Base-by-base conservation (phyloP, 768 basidiomycete species). In the Coprinopsis cinerea region DNA sequence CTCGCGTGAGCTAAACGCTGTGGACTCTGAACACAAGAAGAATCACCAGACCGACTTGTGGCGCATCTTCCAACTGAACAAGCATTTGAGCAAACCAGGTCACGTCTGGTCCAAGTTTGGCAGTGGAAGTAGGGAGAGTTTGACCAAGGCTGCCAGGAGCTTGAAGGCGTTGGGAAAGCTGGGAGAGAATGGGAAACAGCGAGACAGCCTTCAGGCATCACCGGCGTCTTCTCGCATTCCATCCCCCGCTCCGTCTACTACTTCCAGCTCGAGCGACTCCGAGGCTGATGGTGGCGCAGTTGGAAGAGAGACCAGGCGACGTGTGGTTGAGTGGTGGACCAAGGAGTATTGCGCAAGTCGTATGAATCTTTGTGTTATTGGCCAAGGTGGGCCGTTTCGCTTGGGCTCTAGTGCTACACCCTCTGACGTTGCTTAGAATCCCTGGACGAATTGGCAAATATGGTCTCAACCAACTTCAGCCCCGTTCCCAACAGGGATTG, bases 1-100 rank as follows among this genome's bases (percentile, higher is more conserved):
- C 0, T 75, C 81, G 23, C 81, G 92, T 26, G 95, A 99, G 68
- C 75, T 96, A 54, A 92, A 92, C 57, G 95, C 96, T 1, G 94
- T 99, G 35, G 87, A 99, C 64, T 95, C 92, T 0, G 96, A 99
- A 64, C 85, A 97, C 74, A 91, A 92, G 71, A 95, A 96, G 72
- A 99, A 98, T 62, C 80, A 88, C 41, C 94, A 95, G 63, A 70
- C 76, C 2, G 92, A 97, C 61, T 71, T 84, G 60, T 94, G 92
- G 88, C 82, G 95, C n/a, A 82, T 94, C 50, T 98, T 88, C 67
- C 95, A 99, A 64, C 68, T 97, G 22, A 90, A 88, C 67, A 98
- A 98, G 65, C 77, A 85, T 57, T 79, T 95, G 43, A 85, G 82
- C 49, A 82, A 81, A 57, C 71, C 73, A 1, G 88, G 83, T 4